A percentile compares a stretch with the other conserved stretches of the same genome.
Evolutionary conservation across 352 stramenopile genomes (phyloP).

Genomic region (Globisporangium nunn): DNA sequence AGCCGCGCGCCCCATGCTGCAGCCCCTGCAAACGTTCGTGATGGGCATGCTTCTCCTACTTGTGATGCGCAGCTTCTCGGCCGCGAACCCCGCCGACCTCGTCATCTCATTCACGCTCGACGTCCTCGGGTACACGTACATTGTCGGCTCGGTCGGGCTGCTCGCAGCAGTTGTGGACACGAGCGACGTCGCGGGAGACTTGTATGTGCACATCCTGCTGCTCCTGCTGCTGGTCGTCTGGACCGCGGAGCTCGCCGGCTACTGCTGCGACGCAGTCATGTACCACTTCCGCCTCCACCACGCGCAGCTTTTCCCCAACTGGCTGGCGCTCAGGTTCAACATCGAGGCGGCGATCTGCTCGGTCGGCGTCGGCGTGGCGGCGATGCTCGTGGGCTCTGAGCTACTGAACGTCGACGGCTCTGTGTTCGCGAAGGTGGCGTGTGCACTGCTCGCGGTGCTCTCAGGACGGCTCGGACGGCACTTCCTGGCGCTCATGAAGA

Average conservation of each 20-base stretch:
- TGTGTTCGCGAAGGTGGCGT: slow-evolving; percentile 2
- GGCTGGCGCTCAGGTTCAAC: slow-evolving; percentile 37
- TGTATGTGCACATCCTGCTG: slow-evolving; percentile 33
- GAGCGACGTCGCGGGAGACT: slow-evolving; percentile 14
- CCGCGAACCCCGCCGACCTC: slow-evolving; percentile 26
- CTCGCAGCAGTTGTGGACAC: slow-evolving; percentile 40
- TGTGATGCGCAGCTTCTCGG: slow-evolving; percentile 18
- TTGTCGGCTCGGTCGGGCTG: slow-evolving; percentile 25
- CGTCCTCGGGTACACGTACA: slow-evolving; percentile 29
- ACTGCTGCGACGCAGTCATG: slow-evolving; percentile 44
- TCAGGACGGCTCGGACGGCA: slow-evolving; percentile 88
- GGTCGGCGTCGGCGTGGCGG: slow-evolving; percentile 25
- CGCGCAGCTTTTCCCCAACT: slow-evolving; percentile 31
- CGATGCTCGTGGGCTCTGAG: slow-evolving; percentile 27
- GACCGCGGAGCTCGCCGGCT: slow-evolving; percentile 36
- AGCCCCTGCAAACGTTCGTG: slow-evolving; percentile 27
- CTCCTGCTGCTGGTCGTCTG: slow-evolving; percentile 37
- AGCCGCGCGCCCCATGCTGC: slow-evolving; percentile 16
- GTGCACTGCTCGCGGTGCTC: slow-evolving; percentile 30
- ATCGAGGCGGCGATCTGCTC: slow-evolving; percentile 37
- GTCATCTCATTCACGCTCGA: slow-evolving; percentile 27
- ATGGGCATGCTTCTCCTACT: slow-evolving; percentile 25
- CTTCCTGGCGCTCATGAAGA: slow-evolving; percentile 90
- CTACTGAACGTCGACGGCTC: slow-evolving; percentile 19
- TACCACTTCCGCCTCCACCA: slow-evolving; percentile 41